Evolutionary conservation across 2,329 filamentous ascomycete species (phyloP).

Genomic region (Cryphonectria japonica): DNA sequence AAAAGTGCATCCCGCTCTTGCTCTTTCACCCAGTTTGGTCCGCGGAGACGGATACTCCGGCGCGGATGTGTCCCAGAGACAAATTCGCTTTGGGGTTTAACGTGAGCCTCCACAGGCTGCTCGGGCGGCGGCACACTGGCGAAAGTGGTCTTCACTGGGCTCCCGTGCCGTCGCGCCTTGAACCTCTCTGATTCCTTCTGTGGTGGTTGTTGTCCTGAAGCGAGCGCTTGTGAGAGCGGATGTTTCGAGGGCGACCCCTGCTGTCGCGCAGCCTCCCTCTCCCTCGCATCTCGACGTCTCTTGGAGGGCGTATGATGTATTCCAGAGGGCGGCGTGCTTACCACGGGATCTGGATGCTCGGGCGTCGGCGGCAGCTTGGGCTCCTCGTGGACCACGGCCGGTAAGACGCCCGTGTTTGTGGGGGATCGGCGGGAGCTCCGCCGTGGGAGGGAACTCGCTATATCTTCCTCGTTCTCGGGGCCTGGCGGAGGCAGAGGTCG

Average conservation of each 20-base stretch:
- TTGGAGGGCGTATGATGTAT: constrained; percentile 64
- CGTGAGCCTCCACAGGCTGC: constrained; percentile 47
- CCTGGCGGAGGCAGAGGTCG: constrained; percentile 52
- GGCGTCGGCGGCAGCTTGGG: constrained; percentile 67
- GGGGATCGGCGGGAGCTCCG: constrained; percentile 43
- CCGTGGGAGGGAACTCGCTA: constrained; percentile 47
- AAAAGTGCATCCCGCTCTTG: constrained; percentile 56
- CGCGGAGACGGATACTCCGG: constrained; percentile 46
- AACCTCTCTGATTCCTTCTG: constrained; percentile 18
- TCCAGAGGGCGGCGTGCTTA: constrained; percentile 59
- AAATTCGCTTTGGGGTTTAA: constrained; percentile 43
- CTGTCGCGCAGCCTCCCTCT: constrained; percentile 17
- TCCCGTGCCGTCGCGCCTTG: constrained; percentile 12
- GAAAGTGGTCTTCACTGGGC: constrained; percentile 8
- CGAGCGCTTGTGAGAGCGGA: constrained; percentile 35
- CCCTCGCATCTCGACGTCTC: constrained; percentile 36
- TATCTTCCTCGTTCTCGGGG: constrained; percentile 47
- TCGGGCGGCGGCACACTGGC: constrained; percentile 39
- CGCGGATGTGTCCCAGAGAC: constrained; percentile 26
- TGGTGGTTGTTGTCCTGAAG: background rate
- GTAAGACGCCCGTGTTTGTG: constrained; percentile 39
- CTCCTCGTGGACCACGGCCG: constrained; percentile 49
- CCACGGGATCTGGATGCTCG: constrained; percentile 54
- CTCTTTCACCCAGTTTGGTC: constrained; percentile 54
- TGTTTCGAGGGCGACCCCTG: constrained; percentile 55